Evolutionary conservation across 805 yeast species (phyloP), one percentile per base, ranked within the genome.

Genomic region (Yueomyces sinensis): DNA sequence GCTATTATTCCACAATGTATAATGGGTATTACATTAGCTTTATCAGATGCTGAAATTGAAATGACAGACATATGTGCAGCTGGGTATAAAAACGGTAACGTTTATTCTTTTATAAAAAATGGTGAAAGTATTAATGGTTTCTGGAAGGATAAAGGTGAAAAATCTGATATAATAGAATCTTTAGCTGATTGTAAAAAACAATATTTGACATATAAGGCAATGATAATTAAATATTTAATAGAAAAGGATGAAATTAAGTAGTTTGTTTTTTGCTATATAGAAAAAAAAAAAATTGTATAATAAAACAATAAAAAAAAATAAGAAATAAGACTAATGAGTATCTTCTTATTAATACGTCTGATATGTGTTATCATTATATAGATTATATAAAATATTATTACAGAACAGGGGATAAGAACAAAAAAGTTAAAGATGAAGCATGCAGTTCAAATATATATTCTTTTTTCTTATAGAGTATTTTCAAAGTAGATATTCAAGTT

Each of bases 1-100:
- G 27, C 54, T 50, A 52, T 68, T 20, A 56, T 67, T 20, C 61
- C 69, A 28, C 56, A 60, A 23, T 58, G 56, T 15, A 41, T 53
- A 3, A 48, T 45, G 25, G 47, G 55, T 27, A 67, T 82, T 0
- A 72, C 81, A 3, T 52, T 84, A 33, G 94, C 95, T 0, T 55
- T 91, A 37, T 75, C 82, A 0, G 91, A 91, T 55, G 78, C 95
- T 0, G 86, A 86, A 6, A 74, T 89, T 19, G 93, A 87, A 46
- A 52, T 84, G 20, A 64, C 71, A 36, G 94, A 87, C 48, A 61
- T 86, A 40, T 87, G 86, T 1, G 70, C 84, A 6, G 66, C 78
- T 41, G 81, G 83, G 2, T 66, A 43, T 34, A 49, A 65, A 41
- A 59, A 62, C n/a, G 54, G 52, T 24, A 53, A 48, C 31, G 68